A percentile compares a stretch with the other conserved stretches of the same genome.
phyloP scores from a whole-genome alignment of 23 red algal genomes.

The Gracilariopsis chorda region DNA sequence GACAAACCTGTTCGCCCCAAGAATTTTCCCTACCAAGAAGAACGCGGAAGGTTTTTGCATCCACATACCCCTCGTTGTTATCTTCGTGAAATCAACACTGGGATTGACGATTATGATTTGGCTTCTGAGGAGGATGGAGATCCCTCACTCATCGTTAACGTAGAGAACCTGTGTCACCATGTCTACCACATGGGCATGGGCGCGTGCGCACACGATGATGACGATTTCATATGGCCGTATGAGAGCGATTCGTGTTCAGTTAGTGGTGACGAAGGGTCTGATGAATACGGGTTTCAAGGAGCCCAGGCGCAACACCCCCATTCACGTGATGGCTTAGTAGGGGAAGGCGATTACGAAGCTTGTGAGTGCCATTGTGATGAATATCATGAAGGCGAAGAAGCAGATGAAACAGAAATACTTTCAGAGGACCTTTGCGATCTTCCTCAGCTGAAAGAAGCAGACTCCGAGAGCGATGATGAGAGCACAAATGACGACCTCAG shows the following conservation, averaged over 20 bases:
- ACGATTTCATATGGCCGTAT: not conserved
- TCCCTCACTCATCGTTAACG: not conserved
- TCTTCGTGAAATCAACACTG: constrained; percentile 4
- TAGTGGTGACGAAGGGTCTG: not conserved
- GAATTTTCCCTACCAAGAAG: not conserved
- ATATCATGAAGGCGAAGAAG: not conserved
- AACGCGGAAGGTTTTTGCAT: not conserved
- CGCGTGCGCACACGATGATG: constrained; percentile 5
- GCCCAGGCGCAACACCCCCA: not conserved
- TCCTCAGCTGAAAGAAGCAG: not conserved
- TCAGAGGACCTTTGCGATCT: not conserved
- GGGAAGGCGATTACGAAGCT: not conserved
- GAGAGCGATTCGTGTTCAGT: constrained; percentile 6
- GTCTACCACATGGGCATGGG: constrained; percentile 23
- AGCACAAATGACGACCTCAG: too few species aligned
- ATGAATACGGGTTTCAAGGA: not conserved
- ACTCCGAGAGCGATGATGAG: not conserved
- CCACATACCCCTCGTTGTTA: not conserved
- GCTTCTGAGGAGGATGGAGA: constrained; percentile 1
- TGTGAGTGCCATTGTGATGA: not conserved
- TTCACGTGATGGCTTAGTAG: not conserved
- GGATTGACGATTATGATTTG: constrained; percentile 14
- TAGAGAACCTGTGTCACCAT: constrained; percentile 28
- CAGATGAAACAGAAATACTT: not conserved
- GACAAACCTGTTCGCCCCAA: not conserved